Evolutionary conservation across 257 asterid genomes (phyloP).

Genomic region (Solanum lignicaule): DNA sequence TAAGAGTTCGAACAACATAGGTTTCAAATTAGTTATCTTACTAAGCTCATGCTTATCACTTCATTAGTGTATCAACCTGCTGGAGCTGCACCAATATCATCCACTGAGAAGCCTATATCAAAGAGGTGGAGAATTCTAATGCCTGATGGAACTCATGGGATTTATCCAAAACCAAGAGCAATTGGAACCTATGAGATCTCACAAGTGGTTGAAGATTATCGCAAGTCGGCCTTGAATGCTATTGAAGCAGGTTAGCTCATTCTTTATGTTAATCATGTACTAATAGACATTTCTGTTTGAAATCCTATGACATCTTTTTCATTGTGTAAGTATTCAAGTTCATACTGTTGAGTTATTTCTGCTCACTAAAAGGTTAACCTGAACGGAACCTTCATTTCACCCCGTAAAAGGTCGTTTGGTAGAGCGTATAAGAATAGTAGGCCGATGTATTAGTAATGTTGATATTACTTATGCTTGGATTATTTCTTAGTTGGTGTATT

Average conservation of each 20-base stretch:
- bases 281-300: neutral
- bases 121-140: slow-evolving; percentile 83
- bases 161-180: slow-evolving; percentile 65
- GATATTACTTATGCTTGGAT: neutral
- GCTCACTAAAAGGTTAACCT: neutral
- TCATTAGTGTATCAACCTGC: slow-evolving; percentile 69
- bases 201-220: slow-evolving; percentile 54
- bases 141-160: slow-evolving; percentile 61
- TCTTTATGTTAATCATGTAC: neutral
- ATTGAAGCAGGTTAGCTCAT: slow-evolving; percentile 69
- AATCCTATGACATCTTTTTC: neutral
- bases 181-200: slow-evolving; percentile 40
- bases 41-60: neutral
- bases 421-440: neutral
- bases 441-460: neutral
- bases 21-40: neutral
- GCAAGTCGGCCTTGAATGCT: slow-evolving; percentile 81
- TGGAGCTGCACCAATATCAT: slow-evolving; percentile 59
- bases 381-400: neutral
- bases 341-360: neutral
- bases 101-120: slow-evolving; percentile 87
- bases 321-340: neutral
- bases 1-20: neutral
- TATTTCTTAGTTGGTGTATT: neutral
- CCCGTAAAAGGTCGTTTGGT: neutral